Base-by-base conservation (phyloP, 305 asterid species). In the Salvia sclarea region DNA sequence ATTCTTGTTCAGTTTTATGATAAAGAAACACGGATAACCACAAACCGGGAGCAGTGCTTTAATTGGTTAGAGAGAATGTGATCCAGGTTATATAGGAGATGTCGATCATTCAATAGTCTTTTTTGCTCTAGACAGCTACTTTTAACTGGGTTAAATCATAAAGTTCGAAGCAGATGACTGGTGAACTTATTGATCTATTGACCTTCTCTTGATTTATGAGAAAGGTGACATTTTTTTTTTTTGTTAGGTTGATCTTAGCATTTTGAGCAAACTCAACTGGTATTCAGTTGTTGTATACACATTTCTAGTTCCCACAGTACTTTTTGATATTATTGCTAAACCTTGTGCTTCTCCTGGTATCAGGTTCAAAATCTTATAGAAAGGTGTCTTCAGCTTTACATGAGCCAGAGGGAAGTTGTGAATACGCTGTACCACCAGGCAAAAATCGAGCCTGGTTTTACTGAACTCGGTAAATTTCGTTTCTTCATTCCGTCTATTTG, bases 321-420 rank as follows among this genome's bases (percentile, higher is more conserved):
- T 28, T 41, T 16, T 16, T 30, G 17, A 22, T 16, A 16, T 22
- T 41, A 55, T 53, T 2, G 1, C 53, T 47, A 35, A 70, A 44
- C 43, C 49, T 77, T 20, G 61, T 55, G 54, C 14, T 56, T 65
- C 25, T 33, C 35, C 17, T 44, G 50, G 20, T 78, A 4, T 60
- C 84, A 91, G 98, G 96, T 91, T 75, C 96, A 89, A 62, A 81
- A 84, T 80, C 95, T 91, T 54, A 86, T 91, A 17, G 98, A 91
- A 80, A 84, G 91, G 75, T 91, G 98, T 70, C 88, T 91, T 77
- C 95, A 84, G 79, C 92, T 85, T 72, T 91, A 91, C 87, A 89
- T 87, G 98, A 86, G 72, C 70, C 86, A 75, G 75, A 77, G 69
- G 62, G 98, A 91, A 84, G 87, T 82, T 37, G 84, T 85, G 68